These are phyloP conservation scores for Xylaria curta DNA, from an alignment of 495 filamentous ascomycete genomes.

Conservation along the genomic window DNA sequence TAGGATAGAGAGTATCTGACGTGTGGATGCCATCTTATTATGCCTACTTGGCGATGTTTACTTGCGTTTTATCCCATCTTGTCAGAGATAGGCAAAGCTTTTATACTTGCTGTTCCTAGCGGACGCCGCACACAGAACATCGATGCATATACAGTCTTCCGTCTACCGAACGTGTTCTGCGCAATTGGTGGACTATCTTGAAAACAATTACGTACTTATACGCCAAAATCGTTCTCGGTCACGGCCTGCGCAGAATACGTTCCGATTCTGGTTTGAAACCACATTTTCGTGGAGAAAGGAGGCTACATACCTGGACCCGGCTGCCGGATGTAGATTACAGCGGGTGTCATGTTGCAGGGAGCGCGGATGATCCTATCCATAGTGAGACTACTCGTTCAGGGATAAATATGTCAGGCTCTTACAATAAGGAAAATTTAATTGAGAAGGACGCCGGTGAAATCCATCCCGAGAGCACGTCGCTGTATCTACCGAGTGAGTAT, in stretches of 20 bases:
- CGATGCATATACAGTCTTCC: background rate
- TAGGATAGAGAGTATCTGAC: background rate
- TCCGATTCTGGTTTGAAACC: constrained; percentile 11
- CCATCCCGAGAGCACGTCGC: background rate
- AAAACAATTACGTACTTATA: background rate
- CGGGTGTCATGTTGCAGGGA: background rate
- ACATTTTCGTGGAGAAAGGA: background rate
- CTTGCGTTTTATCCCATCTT: background rate
- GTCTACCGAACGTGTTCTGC: background rate
- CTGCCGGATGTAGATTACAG: background rate
- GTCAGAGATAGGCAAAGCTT: background rate
- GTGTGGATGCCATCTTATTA: background rate
- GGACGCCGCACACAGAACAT: background rate
- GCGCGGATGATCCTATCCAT: background rate
- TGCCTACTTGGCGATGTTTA: background rate
- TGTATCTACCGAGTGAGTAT: background rate
- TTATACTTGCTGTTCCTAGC: background rate
- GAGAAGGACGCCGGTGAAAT: background rate
- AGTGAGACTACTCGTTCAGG: background rate
- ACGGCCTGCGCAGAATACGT: background rate
- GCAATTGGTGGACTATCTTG: constrained; percentile 14
- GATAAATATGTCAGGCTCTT: background rate
- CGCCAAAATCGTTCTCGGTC: constrained; percentile 4
- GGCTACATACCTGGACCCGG: background rate
- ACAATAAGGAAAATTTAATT: background rate